Evolutionary conservation across 2,329 filamentous ascomycete species (phyloP).

Genomic region (Neofusicoccum umdonicola): DNA sequence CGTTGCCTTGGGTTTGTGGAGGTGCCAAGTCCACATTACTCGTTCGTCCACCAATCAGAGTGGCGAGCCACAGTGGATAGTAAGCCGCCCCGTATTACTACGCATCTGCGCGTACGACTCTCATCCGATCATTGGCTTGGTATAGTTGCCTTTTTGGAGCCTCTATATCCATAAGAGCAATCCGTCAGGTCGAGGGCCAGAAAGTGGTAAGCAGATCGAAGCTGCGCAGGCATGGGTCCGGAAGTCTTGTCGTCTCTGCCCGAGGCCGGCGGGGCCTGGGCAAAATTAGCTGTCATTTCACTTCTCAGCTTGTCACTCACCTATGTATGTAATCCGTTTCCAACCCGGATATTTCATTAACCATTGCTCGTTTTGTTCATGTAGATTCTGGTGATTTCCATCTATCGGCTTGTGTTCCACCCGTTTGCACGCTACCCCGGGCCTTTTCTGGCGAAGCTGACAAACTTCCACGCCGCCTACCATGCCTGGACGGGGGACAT

Average conservation of each 20-base stretch:
- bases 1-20: background rate
- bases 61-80: background rate
- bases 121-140: background rate
- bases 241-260: background rate
- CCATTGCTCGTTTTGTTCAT: background rate
- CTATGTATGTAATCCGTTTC: background rate
- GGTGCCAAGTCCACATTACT: background rate
- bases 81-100: background rate
- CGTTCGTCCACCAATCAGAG: background rate
- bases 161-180: background rate
- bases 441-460: constrained; percentile 38
- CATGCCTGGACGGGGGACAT: constrained; percentile 73
- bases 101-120: background rate
- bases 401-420: constrained; percentile 44
- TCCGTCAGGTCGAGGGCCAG: background rate
- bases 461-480: constrained; percentile 47
- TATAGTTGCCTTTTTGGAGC: background rate
- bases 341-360: background rate
- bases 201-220: background rate
- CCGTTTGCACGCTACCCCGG: constrained; percentile 45
- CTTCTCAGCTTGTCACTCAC: background rate
- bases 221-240: background rate
- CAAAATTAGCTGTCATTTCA: background rate
- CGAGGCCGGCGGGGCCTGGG: background rate
- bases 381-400: constrained; percentile 19